Base-by-base conservation (phyloP, 805 yeast genomes). In the Candida quercuum region DNA sequence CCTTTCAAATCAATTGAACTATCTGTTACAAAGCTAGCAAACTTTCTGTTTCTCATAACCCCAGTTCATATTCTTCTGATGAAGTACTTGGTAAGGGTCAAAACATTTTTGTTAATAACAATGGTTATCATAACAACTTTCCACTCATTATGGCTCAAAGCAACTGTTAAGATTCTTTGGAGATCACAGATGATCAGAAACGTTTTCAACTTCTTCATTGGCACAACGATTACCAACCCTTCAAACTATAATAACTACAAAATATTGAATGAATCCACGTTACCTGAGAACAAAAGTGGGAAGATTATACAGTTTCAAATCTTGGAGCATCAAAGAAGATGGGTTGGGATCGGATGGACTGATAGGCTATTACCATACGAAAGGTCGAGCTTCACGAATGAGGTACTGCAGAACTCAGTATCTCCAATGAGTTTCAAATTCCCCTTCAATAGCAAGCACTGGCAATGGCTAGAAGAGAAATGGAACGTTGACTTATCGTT, bases 281-380 rank as follows among this genome's bases (percentile, higher is more conserved):
- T 61, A 4, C 63, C 71, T 0, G 61, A 72, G 4, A 64, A 71
- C 9, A 69, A 60, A 39, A 50, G 67, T 23, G 69, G 69, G 17
- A 76, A 74, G 45, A 60, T 67, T 3, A 64, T 78, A 2, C 61
- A 68, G 37, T 76, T 78, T 42, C 71, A 67, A 34, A 58, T 78
- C 1, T 50, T 71, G 27, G 80, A 78, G 47, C 72, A 78, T 46
- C 78, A 78, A 51, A 61, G 86, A 46, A 59, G 82, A 33, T 76
- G 83, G 81, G 25, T 77, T 3, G 82, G 79, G 1, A 41, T 77
- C 14, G 85, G 83, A 6, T 78, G 83, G 83, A 56, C 71, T 27
- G 63, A 66, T 34, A 57, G 61, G 14, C 51, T 76, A 26, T 47
- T 76, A 4, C 82, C 83, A 2, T 61, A 65, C 39, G 84, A 78